Base-by-base conservation (phyloP, 2,329 filamentous ascomycete genomes). In the Stemphylium beticola region DNA sequence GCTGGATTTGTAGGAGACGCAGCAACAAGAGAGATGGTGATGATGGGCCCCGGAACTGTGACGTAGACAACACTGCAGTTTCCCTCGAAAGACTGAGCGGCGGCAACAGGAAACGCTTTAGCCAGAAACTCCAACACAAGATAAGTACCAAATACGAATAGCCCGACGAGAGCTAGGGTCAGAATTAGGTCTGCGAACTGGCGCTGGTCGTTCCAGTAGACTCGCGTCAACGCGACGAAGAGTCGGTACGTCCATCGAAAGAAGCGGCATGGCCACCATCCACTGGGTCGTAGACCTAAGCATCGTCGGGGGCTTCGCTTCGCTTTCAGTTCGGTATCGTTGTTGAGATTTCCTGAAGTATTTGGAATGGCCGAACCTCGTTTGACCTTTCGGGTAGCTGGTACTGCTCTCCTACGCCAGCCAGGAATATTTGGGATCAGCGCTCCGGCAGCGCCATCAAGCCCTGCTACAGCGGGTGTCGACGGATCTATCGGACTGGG, bases 21-120 rank as follows among this genome's bases (percentile, higher is more conserved):
- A 8, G 53, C 64, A 22, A 73, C 64, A 6, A 74, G 63, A 5
- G 71, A 72, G 2, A 74, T 62, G 3, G 70, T 72, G n/a, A 72
- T 66, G 45, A 73, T 66, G 0, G 68, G 68, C 2, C 69, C 71
- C 4, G 71, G 70, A 8, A 73, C 53, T 7, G 70, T 73, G 29
- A 74, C 66, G 38, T 73, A 74, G 49, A 71, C 65, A 33, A 73
- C 43, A 36, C 67, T 73, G 55, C 72, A 74, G 39, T 67, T 60
- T 4, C 58, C 42, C 8, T 62, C 61, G n/a, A 56, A 32, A 4
- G 52, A 57, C 24, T 72, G 68, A 17, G 72, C 72, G 40, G 58
- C 48, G n/a, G 59, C 68, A 18, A 48, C 53, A n/a, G 57, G 57
- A 17, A 72, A 44, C 1, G 69, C 51, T 5, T 52, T 54, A 20